phyloP scores from a whole-genome alignment of 148 eudicot species.

The Rheum nobile region DNA sequence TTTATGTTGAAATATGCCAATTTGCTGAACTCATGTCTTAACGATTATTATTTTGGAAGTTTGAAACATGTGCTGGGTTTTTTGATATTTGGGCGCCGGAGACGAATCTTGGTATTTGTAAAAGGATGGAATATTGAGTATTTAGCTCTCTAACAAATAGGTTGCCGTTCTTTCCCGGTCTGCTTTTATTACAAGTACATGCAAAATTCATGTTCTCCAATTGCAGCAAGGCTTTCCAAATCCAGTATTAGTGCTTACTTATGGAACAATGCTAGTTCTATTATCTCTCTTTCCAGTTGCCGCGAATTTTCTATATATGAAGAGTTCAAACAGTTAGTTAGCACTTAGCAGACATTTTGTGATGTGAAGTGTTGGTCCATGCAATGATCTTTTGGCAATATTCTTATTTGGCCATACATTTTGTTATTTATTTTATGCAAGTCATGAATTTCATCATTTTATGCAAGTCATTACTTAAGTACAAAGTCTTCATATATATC shows the following conservation, averaged over 20 bases:
- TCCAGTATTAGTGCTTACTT: neutral
- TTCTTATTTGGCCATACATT: neutral
- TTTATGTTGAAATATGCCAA: neutral
- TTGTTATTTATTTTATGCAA: neutral
- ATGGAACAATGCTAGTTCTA: neutral
- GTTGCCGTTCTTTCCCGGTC: no score
- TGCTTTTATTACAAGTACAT: no score
- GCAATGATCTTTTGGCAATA: neutral
- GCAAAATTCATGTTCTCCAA: neutral
- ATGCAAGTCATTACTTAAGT: neutral
- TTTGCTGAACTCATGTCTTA: no score
- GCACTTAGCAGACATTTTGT: neutral
- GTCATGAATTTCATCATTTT: neutral
- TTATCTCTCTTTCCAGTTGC: neutral
- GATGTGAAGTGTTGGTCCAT: neutral
- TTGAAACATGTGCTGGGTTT: neutral
- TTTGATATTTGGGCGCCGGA: neutral
- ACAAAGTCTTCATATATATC: neutral
- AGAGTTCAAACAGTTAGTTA: neutral
- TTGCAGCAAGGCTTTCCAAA: neutral
- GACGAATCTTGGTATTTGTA: neutral
- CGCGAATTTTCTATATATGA: neutral
- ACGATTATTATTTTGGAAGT: neutral
- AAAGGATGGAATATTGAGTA: neutral
- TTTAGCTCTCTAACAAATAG: neutral